phyloP scores from a whole-genome alignment of 2,329 filamentous ascomycete species.

The Dothistroma septosporum region DNA sequence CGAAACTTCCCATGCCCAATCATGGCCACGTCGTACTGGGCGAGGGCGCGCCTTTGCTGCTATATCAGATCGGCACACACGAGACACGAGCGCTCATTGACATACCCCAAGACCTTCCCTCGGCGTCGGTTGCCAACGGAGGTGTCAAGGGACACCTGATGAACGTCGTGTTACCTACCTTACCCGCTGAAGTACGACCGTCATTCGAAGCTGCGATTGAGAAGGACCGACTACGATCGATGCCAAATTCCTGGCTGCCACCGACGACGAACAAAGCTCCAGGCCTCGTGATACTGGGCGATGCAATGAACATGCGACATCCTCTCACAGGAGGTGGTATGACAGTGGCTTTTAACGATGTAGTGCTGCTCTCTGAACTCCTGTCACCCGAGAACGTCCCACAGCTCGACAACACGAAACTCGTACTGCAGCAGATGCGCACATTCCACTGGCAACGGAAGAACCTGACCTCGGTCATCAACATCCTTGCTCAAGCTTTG shows the following conservation, averaged over 20 bases:
- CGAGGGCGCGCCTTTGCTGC: slow-evolving; percentile 70
- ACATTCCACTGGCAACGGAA: slow-evolving; percentile 87
- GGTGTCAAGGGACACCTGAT: slow-evolving; percentile 81
- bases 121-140: slow-evolving; percentile 68
- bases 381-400: slow-evolving; percentile 67
- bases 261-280: slow-evolving; percentile 66
- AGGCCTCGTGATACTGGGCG: slow-evolving; percentile 78
- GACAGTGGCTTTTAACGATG: slow-evolving; percentile 96
- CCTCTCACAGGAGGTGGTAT: slow-evolving; percentile 95
- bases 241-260: slow-evolving; percentile 95
- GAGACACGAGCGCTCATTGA: slow-evolving; percentile 90
- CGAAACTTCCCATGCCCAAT: slow-evolving; percentile 66
- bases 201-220: slow-evolving; percentile 73
- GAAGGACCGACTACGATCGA: slow-evolving; percentile 72
- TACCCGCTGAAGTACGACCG: slow-evolving; percentile 68
- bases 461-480: slow-evolving; percentile 78
- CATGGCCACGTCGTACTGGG: slow-evolving; percentile 88
- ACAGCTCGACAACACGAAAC: slow-evolving; percentile 61
- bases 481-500: slow-evolving; percentile 92
- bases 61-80: slow-evolving; percentile 95
- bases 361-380: slow-evolving; percentile 69
- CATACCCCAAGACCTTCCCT: slow-evolving; percentile 71
- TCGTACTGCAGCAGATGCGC: slow-evolving; percentile 65
- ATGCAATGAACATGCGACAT: slow-evolving; percentile 99
- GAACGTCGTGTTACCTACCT: slow-evolving; percentile 71